Evolutionary conservation across 2,329 filamentous ascomycete species (phyloP), one percentile per base, ranked within the genome.

Genomic region (Zarea fungicola): DNA sequence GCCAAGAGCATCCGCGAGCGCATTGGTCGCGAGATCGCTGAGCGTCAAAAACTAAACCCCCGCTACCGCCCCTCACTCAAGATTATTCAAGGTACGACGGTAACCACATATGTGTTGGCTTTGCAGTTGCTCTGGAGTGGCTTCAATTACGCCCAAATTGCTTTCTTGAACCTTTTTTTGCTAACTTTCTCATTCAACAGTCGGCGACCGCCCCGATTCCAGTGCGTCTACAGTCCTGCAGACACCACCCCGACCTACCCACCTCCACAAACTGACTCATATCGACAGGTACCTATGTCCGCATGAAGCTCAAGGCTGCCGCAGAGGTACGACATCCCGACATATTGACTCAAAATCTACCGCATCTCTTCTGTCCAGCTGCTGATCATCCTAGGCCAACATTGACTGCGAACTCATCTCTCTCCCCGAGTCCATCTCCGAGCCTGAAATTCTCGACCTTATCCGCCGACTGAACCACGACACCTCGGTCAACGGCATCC

Each of bases 221-320:
- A 86, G 88, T 95, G 55, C 44, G 66, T 65, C 54, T 54, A 48
- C 49, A 54, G 35, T 31, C 49, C 25, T 21, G 21, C 34, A 35
- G 23, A 25, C 25, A 36, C 36, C 28, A n/a, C n/a, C n/a, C n/a
- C n/a, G n/a, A n/a, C n/a, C 21, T 29, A 57, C 50, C 31, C 48
- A 48, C 36, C 55, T 47, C 56, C 52, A 50, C 58, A 63, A 61
- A 66, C 62, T 67, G 60, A 66, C 62, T 67, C 59, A 66, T 59
- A 55, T 51, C 51, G 50, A 55, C 62, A 92, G 87, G 85, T 63
- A 97, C 92, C 45, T 99, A 99, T 87, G 92, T 99, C 71, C 91
- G 91, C 72, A 99, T 99, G 93, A 99, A 99, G 76, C 75, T 96
- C 63, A 99, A 96, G 79, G 93, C 93, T 57, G 93, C 93, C 51